These are phyloP conservation scores for Haberlea rhodopensis DNA, from an alignment of 257 asterid species.

Conservation along the genomic window DNA sequence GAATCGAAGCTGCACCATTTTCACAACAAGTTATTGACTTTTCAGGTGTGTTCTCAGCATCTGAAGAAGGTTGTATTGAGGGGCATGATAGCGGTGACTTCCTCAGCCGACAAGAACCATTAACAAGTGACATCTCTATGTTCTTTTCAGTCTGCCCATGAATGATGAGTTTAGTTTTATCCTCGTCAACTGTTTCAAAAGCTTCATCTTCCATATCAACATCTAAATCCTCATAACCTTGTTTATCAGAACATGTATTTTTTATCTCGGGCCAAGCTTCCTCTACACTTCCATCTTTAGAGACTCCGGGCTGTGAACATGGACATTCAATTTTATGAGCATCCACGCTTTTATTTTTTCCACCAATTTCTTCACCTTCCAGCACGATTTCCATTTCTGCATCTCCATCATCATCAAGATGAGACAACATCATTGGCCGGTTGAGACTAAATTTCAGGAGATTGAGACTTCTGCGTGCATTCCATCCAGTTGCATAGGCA, in stretches of 20 bases:
- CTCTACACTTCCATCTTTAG: slow-evolving; percentile 28
- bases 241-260: slow-evolving; percentile 28
- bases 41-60: slow-evolving; percentile 33
- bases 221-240: slow-evolving; percentile 51
- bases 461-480: slow-evolving; percentile 87
- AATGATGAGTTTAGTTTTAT: slow-evolving; percentile 25
- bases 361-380: slow-evolving; percentile 27
- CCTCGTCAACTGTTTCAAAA: slow-evolving; percentile 41
- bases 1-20: slow-evolving; percentile 34
- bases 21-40: slow-evolving; percentile 37
- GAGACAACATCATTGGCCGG: slow-evolving; percentile 70
- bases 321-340: neutral
- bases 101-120: slow-evolving; percentile 27
- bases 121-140: slow-evolving; percentile 15
- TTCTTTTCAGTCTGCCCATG: slow-evolving; percentile 14
- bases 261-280: neutral
- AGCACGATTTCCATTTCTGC: slow-evolving; percentile 95
- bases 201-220: slow-evolving; percentile 69
- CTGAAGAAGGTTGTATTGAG: slow-evolving; percentile 32
- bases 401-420: slow-evolving; percentile 75
- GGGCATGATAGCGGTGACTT: slow-evolving; percentile 26
- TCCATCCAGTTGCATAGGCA: slow-evolving; percentile 72
- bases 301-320: slow-evolving; percentile 21
- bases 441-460: slow-evolving; percentile 87
- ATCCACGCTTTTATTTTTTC: neutral